phyloP scores from a whole-genome alignment of 345 rosid genomes.

The Carallia pectinifolia region DNA sequence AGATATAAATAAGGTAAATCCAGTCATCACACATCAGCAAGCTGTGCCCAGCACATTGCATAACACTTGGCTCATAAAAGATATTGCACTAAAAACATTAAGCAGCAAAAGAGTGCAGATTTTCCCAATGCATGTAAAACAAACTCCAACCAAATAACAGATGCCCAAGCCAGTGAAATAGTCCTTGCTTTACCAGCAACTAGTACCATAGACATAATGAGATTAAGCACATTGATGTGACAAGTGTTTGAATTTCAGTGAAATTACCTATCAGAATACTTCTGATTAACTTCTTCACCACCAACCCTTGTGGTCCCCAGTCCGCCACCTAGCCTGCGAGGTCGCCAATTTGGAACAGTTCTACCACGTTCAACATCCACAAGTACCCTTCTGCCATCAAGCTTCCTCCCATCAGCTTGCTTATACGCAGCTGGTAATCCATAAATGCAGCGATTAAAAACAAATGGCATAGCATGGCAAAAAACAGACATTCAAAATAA shows the following conservation, averaged over 20 bases:
- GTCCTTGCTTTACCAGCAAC: background rate
- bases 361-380: constrained; percentile 99
- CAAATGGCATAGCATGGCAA: background rate
- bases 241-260: background rate
- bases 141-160: background rate
- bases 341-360: constrained; percentile 99
- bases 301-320: constrained; percentile 91
- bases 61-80: background rate
- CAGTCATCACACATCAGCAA: background rate
- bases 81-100: background rate
- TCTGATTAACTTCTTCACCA: constrained; percentile 73
- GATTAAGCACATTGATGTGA: background rate
- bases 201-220: background rate
- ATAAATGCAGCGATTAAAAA: constrained; percentile 14
- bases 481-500: background rate
- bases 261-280: constrained; percentile 42
- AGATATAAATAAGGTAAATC: background rate
- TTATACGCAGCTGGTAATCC: constrained; percentile 79
- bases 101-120: background rate
- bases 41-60: background rate
- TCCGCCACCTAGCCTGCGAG: constrained; percentile 98
- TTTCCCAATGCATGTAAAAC: background rate
- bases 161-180: background rate
- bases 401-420: constrained; percentile 98
- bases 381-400: constrained; percentile 97